Evolutionary conservation across 1,139 yeast genomes (phyloP), one percentile per base, ranked within the genome.

Genomic region (Lodderomyces theae): DNA sequence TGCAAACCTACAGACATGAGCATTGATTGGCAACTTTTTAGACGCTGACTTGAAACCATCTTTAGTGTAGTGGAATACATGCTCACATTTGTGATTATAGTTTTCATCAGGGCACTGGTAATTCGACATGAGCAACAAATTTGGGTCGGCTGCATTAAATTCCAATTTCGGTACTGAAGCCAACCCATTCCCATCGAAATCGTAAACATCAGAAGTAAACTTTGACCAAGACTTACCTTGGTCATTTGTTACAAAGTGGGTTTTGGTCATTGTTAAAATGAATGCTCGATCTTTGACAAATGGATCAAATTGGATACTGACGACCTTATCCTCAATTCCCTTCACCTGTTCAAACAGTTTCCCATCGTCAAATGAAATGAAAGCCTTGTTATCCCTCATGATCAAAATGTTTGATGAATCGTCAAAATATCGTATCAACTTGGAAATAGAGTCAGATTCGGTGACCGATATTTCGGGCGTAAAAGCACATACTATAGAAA

Each of bases 321-420:
- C 42, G 1, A 71, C 54, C 4, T 38, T 35, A 5, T 53, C 51
- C n/a, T 58, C 60, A 51, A 63, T 38, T 2, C 56, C 68, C 26
- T 60, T 52, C 2, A 74, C 58, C 11, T 51, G 49, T 1, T 58
- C 49, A 83, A 86, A 86, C 0, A 66, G 54, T 15, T 56, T 66
- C 6, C 94, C 94, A 49, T 81, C 79, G 53, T 85, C 75, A 12
- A 56, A 62, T 0, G 90, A 81, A 8, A 74, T 51, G 30, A 48
- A 61, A 2, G 80, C 57, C 4, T 48, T 42, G 0, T 45, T 39
- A 0, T 60, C 55, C 10, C 66, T 66, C 34, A 71, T 56, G 10
- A 68, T 63, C 31, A 84, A 49, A 5, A 82, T 53, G 13, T 65
- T 65, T 3, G 77, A 52, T 0, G 85, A 75, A 52, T 80, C 86